Base-by-base conservation (phyloP, 2,329 filamentous ascomycete species). In the Sporothrix humicola region DNA sequence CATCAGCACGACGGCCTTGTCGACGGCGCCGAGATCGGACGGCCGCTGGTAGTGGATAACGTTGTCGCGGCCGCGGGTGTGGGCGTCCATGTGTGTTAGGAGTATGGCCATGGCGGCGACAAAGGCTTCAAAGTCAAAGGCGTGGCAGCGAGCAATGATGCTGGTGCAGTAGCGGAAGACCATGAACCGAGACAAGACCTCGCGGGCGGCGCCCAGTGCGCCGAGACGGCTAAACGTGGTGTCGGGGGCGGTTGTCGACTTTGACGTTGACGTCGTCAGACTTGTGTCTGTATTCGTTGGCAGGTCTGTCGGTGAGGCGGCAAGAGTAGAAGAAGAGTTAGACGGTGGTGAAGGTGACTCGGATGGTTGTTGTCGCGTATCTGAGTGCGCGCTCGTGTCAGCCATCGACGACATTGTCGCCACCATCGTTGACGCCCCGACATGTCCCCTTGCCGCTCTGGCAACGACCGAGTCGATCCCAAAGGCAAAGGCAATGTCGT, bases 161-260 rank as follows among this genome's bases (percentile, higher is more conserved):
- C 74, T 75, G 48, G 80, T 79, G 75, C 80, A 79, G 44, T 72
- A 76, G 3, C 81, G 80, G 56, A 79, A 77, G 3, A 77, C 72
- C 72, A 82, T 77, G 69, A 81, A 83, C n/a, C 81, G 80, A 7
- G 74, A 73, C 2, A 84, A 69, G 0, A 83, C 78, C 75, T 83
- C 82, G 3, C 82, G 80, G 13, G 77, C 78, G 4, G 82, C 80
- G 46, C 80, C 82, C 12, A 81, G 78, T 71, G 84, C 84, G 2
- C 82, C 83, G 20, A 83, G 82, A 71, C 82, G 85, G 74, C 83
- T 85, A 75, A 85, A 85, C 1, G 63, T 48, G 7, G 69, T 69
- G 23, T 85, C 82, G 71, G 82, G 83, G 15, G 81, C 80, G 12
- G 79, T 78, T 17, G 23, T 26, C 23, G 23, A 26, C 23, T 26